A percentile compares a stretch with the other conserved stretches of the same genome.
These are phyloP conservation scores for Fusarium sp. DNA, from an alignment of 2,329 filamentous ascomycete genomes.

Conservation along the genomic window DNA sequence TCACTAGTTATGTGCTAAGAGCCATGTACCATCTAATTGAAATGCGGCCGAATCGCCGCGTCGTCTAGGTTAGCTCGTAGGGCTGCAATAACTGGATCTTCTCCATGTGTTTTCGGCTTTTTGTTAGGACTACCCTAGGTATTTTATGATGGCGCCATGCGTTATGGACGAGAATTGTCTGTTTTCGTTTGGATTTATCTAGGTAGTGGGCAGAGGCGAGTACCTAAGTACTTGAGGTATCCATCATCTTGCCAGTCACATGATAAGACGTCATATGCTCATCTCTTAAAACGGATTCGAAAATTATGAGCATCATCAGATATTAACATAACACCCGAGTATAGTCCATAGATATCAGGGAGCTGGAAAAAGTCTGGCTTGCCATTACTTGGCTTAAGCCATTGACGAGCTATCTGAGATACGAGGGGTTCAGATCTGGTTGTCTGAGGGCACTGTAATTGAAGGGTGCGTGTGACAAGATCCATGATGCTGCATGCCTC, in stretches of 20 bases:
- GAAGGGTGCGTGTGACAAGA: conserved; percentile 5
- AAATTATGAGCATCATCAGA: not conserved
- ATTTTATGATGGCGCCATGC: conserved; percentile 4
- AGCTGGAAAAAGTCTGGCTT: not conserved
- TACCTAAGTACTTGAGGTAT: too few species aligned
- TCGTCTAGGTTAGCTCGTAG: conserved; percentile 13
- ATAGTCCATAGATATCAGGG: not conserved
- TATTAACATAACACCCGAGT: not conserved
- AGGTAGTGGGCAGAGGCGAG: too few species aligned
- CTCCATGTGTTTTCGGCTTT: conserved; percentile 9
- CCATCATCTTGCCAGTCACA: not conserved
- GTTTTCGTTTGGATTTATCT: too few species aligned
- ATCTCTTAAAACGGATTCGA: not conserved
- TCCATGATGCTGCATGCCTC: not conserved
- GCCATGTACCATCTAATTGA: conserved; percentile 11
- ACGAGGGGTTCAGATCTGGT: conserved; percentile 4
- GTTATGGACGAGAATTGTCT: not conserved
- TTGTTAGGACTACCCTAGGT: conserved; percentile 2
- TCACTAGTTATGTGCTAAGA: conserved; percentile 10
- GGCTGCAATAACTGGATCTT: conserved; percentile 14
- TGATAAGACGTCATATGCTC: conserved; percentile 1
- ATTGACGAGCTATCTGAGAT: conserved; percentile 10
- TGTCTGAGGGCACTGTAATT: not conserved
- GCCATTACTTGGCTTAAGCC: conserved; percentile 16
- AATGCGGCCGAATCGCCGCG: conserved; percentile 23